phyloP scores from a whole-genome alignment of 768 basidiomycete species.

The Mycena haematopus region DNA sequence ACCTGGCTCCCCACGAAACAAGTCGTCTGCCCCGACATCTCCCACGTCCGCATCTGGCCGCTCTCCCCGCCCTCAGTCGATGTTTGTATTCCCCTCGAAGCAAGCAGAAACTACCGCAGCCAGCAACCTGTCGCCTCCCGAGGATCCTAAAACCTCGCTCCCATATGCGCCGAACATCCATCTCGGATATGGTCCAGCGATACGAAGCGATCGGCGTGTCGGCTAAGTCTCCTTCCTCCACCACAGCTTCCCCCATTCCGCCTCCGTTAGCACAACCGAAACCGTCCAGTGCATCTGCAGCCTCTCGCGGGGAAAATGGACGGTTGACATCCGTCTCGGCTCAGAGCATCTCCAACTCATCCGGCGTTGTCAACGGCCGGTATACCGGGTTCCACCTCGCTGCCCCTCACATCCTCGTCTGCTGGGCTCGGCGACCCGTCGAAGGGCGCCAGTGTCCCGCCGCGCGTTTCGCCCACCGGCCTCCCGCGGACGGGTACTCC shows the following conservation, averaged over 20 bases:
- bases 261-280: slow-evolving; percentile 39
- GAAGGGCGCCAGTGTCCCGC: slow-evolving; percentile 11
- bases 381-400: slow-evolving; percentile 2
- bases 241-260: slow-evolving; percentile 35
- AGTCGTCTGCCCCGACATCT: slow-evolving; percentile 34
- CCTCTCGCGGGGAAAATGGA: slow-evolving; percentile 25
- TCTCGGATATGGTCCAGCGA: slow-evolving; percentile 85
- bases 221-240: slow-evolving; percentile 36
- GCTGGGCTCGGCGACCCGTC: slow-evolving; percentile 16
- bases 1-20: slow-evolving; percentile 22
- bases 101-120: slow-evolving; percentile 46
- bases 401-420: slow-evolving; percentile 1
- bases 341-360: slow-evolving; percentile 19
- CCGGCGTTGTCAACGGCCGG: slow-evolving; percentile 15
- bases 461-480: slow-evolving; percentile 26
- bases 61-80: slow-evolving; percentile 75
- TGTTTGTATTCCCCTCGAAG: slow-evolving; percentile 72
- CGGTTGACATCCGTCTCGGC: slow-evolving; percentile 26
- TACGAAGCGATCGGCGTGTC: slow-evolving; percentile 72
- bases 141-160: slow-evolving; percentile 50
- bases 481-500: slow-evolving; percentile 17
- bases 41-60: slow-evolving; percentile 44
- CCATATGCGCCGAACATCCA: slow-evolving; percentile 69
- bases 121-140: slow-evolving; percentile 50
- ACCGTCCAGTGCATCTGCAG: slow-evolving; percentile 18